Evolutionary conservation across 306 rosid genomes (phyloP).

Genomic region (Casuarina glauca): DNA sequence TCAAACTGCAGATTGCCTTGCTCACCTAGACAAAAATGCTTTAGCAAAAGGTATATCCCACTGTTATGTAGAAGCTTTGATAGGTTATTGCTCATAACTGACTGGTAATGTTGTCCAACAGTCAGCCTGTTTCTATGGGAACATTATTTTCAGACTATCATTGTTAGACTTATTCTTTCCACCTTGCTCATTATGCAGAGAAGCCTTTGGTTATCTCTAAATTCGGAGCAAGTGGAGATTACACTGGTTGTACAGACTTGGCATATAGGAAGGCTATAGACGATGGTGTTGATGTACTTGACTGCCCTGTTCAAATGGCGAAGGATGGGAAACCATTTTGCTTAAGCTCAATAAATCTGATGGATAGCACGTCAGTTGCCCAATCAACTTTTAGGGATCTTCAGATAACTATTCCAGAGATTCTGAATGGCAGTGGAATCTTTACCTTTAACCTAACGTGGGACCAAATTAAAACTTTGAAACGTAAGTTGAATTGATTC

Average conservation of each 20-base stretch:
- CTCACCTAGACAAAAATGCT: constrained; percentile 56
- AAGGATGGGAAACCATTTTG: constrained; percentile 82
- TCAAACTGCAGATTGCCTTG: constrained; percentile 69
- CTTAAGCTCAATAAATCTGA: constrained; percentile 66
- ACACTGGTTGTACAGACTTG: constrained; percentile 67
- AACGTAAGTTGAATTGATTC: constrained; percentile 57
- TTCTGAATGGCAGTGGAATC: constrained; percentile 62
- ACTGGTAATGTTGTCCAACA: constrained; percentile 16
- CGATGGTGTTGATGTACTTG: constrained; percentile 80
- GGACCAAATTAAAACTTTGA: constrained; percentile 56
- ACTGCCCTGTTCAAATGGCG: constrained; percentile 86
- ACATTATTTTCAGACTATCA: constrained; percentile 3
- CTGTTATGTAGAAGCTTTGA: not conserved
- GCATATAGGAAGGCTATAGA: constrained; percentile 65
- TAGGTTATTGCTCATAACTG: constrained; percentile 15
- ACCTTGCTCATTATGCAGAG: constrained; percentile 39
- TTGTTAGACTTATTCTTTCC: constrained; percentile 34
- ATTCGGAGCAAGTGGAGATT: constrained; percentile 89
- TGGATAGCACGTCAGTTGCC: constrained; percentile 59
- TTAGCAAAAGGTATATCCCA: constrained; percentile 47
- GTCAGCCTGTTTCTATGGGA: constrained; percentile 4
- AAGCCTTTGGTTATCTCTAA: constrained; percentile 73
- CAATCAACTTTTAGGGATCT: constrained; percentile 43
- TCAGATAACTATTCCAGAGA: constrained; percentile 42
- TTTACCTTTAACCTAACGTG: constrained; percentile 70